Evolutionary conservation across 2,329 filamentous ascomycete species (phyloP), one percentile per base, ranked within the genome.

Genomic region (Diplodia sapinea): DNA sequence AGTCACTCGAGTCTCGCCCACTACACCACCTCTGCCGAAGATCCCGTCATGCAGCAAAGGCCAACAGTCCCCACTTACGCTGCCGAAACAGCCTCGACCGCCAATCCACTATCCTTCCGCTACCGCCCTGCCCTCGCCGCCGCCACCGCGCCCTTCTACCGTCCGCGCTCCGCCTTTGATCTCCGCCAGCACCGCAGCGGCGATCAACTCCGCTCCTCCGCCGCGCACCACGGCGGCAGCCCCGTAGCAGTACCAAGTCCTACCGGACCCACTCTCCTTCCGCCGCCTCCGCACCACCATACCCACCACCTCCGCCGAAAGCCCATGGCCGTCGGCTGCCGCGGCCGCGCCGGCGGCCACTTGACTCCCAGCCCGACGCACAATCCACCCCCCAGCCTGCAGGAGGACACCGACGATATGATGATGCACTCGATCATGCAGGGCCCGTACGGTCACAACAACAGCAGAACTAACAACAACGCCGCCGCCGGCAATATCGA

Each of bases 111-210:
- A 12, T 38, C 36, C 9, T 3, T 38, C 2, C 11, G 36, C 36
- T 3, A 20, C 43, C 43, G 17, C 17, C 43, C 17, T 9, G 17
- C 17, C 43, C n/a, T n/a, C n/a, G 9, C 17, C 11, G 17, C 17
- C 17, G 40, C 40, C 40, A 8, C 13, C 0, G 38, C 59, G 29
- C 43, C 66, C 71, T 6, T 57, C 65, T 9, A 70, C 73, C 77
- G 50, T 38, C 49, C 66, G 5, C 66, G 66, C 49, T 78, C 76
- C 43, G 75, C 77, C 9, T 75, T 78, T 36, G 75, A 79, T 51
- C 70, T 79, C 15, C 73, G 74, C 40, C 64, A 65, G 8, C 63
- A 69, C 4, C 29, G 64, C 59, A 66, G 63, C 29, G 55, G 33
- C 29, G 61, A 1, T 50, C 26, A 23, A 8, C 59, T 63, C 59